Base-by-base conservation (phyloP, 352 stramenopile species). In the Pythium phragmiticola region DNA sequence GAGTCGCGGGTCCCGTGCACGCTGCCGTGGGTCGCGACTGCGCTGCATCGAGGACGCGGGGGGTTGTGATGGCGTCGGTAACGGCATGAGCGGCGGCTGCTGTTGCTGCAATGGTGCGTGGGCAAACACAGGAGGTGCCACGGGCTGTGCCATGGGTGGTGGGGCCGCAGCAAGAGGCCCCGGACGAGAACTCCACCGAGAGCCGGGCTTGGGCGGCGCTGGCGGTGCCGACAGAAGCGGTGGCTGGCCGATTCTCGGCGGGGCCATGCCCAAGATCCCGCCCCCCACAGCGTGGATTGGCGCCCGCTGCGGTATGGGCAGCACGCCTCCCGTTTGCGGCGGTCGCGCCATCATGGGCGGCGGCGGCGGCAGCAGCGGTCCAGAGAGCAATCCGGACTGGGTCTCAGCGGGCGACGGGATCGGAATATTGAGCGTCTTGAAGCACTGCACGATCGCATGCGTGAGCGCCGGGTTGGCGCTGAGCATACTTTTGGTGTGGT, bases 391-490 rank as follows among this genome's bases (percentile, higher is more conserved):
- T 36, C 82, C 77, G n/a, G 84, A 63, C 28, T 82, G 80, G 9
- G 80, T 70, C 56, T 89, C 79, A 0, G 73, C 68, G 1, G 82
- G 66, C 6, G 78, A 76, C 26, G 79, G 80, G 66, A 94, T 89
- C n/a, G 82, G 70, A 53, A 94, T 94, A 54, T 91, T 80, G 16
- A 94, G 73, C 46, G 79, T 84, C 73, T 92, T 94, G 66, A 91
- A 92, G 59, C 80, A 88, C 70, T 94, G 83, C 7, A 94, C 81
- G 49, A 94, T 89, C 23, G 83, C 85, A 63, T 94, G 85, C 19
- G 84, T 92, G 59, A 94, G 83, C 33, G 83, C 82, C 14, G 85
- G 83, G 54, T 94, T 92, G 16, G 84, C 78, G 42, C 75, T 77
- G 21, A 94, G 45, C 36, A 94, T 90, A 43, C 68, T 75, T 69